Conservation (phyloP, 345 rosid genomes). For the Brassica nigra region DNA sequence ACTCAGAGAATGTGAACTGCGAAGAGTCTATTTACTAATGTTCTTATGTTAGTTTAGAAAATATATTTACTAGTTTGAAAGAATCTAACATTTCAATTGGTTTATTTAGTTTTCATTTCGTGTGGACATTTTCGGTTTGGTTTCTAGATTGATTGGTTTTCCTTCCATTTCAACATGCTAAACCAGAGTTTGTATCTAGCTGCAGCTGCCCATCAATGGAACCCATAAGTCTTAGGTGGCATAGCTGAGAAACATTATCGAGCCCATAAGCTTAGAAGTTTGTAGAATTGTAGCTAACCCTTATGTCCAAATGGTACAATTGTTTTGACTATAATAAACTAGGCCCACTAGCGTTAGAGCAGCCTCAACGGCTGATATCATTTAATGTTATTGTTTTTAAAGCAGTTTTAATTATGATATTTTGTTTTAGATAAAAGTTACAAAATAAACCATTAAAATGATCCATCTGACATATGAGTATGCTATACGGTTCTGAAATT, state of each 20-base stretch:
- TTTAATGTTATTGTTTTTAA: too few relatives aligned
- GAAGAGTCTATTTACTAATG: background rate
- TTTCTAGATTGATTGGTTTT: background rate
- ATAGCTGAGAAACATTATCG: background rate
- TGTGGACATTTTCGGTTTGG: background rate
- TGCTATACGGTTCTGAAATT: too few relatives aligned
- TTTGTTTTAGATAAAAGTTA: too few relatives aligned
- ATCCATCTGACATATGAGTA: too few relatives aligned
- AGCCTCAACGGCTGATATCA: too few relatives aligned
- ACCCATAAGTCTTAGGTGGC: background rate
- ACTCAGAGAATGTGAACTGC: background rate
- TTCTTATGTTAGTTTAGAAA: background rate
- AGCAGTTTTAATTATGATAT: too few relatives aligned
- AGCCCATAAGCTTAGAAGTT: conserved; percentile 3
- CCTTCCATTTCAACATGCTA: background rate
- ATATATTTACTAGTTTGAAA: background rate
- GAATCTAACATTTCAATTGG: background rate
- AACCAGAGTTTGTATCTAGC: background rate
- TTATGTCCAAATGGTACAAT: background rate
- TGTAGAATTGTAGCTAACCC: background rate
- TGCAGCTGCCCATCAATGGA: background rate
- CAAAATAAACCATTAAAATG: too few relatives aligned
- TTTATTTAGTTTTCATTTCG: background rate
- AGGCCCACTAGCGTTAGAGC: background rate
- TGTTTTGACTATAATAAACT: background rate